These are phyloP conservation scores for Cystofilobasidium macerans DNA, from an alignment of 768 basidiomycete genomes.

Conservation along the genomic window DNA sequence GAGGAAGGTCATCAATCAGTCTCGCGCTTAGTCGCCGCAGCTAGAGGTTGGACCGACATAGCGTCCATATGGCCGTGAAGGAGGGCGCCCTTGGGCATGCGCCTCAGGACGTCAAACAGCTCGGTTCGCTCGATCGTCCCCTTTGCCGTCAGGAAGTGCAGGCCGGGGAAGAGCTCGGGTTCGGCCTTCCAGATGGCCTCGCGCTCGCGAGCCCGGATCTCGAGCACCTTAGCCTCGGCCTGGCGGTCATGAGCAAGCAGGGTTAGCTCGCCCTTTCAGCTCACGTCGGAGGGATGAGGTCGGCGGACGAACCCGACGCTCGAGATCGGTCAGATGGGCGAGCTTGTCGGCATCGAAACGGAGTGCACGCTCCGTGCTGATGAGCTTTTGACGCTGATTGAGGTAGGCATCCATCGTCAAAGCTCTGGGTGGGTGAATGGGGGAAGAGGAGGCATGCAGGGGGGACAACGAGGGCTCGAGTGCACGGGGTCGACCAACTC, in stretches of 20 bases:
- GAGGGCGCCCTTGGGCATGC: constrained; percentile 74
- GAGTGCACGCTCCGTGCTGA: background rate
- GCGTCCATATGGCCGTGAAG: constrained; percentile 68
- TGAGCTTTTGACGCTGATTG: background rate
- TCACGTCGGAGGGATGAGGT: constrained; percentile 8
- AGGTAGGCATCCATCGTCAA: background rate
- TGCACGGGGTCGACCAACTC: no score
- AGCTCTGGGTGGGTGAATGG: background rate
- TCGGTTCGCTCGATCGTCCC: constrained; percentile 51
- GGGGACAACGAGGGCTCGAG: background rate
- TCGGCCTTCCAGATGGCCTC: constrained; percentile 50
- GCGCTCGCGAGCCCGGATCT: constrained; percentile 50
- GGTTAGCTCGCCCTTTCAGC: constrained; percentile 31
- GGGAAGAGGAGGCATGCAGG: background rate
- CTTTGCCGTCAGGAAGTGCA: constrained; percentile 59
- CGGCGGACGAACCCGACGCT: background rate
- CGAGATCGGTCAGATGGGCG: background rate
- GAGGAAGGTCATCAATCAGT: background rate
- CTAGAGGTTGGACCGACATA: constrained; percentile 44
- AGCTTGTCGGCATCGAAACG: constrained; percentile 12
- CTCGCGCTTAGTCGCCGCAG: background rate
- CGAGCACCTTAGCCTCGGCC: constrained; percentile 51
- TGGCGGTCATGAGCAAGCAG: constrained; percentile 42
- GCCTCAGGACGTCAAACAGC: constrained; percentile 54
- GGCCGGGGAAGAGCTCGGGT: constrained; percentile 60